A percentile compares a stretch with the other conserved stretches of the same genome.
Conservation (phyloP, 208 protist species). For the Crithidia bombi region DNA sequence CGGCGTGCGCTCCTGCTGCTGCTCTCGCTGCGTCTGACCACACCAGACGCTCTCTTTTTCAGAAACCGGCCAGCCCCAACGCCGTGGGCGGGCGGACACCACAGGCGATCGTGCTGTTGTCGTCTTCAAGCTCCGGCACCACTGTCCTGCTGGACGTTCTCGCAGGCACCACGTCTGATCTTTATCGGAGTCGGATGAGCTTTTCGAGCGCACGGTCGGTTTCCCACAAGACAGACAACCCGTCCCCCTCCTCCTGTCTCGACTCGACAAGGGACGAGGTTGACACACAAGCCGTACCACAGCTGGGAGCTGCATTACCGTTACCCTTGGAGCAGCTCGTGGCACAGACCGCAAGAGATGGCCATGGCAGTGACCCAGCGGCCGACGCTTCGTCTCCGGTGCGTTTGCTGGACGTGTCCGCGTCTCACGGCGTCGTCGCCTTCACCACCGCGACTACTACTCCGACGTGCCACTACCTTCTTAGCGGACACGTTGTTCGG, state of each 20-base stretch:
- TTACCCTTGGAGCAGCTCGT: constrained; percentile 30
- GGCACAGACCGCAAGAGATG: not conserved
- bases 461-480: constrained; percentile 15
- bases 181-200: constrained; percentile 24
- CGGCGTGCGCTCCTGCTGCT: not conserved
- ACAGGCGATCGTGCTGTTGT: constrained; percentile 26
- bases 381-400: not conserved
- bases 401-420: constrained; percentile 28
- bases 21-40: not conserved
- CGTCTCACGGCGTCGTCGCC: constrained; percentile 21
- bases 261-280: not conserved
- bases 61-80: not conserved
- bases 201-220: not conserved
- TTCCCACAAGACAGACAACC: not conserved
- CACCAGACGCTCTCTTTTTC: constrained; percentile 1
- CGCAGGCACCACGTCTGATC: constrained; percentile 27
- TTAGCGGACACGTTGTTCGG: constrained; percentile 35
- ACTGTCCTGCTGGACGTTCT: constrained; percentile 34
- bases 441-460: constrained; percentile 11
- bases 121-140: constrained; percentile 11
- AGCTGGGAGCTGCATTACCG: constrained; percentile 13
- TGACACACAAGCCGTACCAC: too few species aligned
- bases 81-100: not conserved
- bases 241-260: not conserved
- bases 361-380: not conserved